Conservation (phyloP, 2,329 filamentous ascomycete species). For the Thermothelomyces thermophilus region DNA sequence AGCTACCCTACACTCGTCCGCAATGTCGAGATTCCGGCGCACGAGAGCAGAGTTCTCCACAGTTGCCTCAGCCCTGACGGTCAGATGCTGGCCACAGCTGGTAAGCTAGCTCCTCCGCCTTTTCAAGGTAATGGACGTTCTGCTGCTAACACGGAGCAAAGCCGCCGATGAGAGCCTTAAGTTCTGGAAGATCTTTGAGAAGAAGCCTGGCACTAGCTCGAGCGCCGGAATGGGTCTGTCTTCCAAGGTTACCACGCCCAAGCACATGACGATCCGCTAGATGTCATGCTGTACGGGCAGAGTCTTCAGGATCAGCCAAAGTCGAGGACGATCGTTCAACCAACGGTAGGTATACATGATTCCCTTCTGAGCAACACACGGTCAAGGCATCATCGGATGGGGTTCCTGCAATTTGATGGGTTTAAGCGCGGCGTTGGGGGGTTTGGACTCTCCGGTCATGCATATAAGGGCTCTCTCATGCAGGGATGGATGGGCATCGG, state of each 20-base stretch:
- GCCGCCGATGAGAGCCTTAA: slow-evolving; percentile 95
- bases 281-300: neutral
- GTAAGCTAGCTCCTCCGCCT: slow-evolving; percentile 37
- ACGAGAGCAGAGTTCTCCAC: slow-evolving; percentile 94
- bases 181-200: slow-evolving; percentile 99
- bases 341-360: slow-evolving; percentile 42
- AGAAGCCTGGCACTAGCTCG: slow-evolving; percentile 73
- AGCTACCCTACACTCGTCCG: slow-evolving; percentile 95
- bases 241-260: slow-evolving; percentile 76
- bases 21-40: slow-evolving; percentile 95
- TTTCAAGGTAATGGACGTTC: neutral
- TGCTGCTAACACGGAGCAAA: slow-evolving; percentile 28
- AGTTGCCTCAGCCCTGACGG: slow-evolving; percentile 95
- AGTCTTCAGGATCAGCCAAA: slow-evolving; percentile 6
- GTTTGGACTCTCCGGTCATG: slow-evolving; percentile 16
- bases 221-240: slow-evolving; percentile 61
- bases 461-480: slow-evolving; percentile 14
- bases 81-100: slow-evolving; percentile 93
- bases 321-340: slow-evolving; percentile 21
- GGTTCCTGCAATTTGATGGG: slow-evolving; percentile 34
- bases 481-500: slow-evolving; percentile 21
- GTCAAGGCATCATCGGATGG: slow-evolving; percentile 32
- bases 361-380: slow-evolving; percentile 30
- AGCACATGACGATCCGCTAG: slow-evolving; percentile 91
- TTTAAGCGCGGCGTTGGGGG: slow-evolving; percentile 50